Evolutionary conservation across 176 grass and related monocot genomes (phyloP), one percentile per base, ranked within the genome.

Genomic region (Avena sativa): DNA sequence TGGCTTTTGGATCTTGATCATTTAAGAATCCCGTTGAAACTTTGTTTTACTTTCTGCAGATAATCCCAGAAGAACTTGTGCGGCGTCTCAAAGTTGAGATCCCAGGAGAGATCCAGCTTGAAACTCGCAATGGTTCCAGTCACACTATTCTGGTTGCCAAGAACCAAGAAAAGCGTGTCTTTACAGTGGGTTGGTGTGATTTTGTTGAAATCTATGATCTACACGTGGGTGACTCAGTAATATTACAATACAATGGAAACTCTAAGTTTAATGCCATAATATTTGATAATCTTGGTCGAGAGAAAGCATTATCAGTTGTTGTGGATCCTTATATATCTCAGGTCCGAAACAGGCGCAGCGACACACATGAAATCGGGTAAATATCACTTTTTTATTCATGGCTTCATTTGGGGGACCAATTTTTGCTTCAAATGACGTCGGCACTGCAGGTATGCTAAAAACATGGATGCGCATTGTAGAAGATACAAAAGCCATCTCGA

Each of bases 141-240:
- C 28, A 77, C 51, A 78, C 52, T 77, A 19, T 77, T 77, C 16
- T 10, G 28, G 74, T 77, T 77, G 74, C 49, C 50, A 56, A 57
- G 51, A 34, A 52, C 51, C 74, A 56, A 20, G 51, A 55, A 56
- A 77, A 77, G 16, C 26, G 1, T 77, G 51, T 77, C 74, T 3
- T 77, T 57, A 36, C 74, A 77, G 4, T 12, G 8, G 74, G 50
- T 34, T 78, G 74, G 74, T 2, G 28, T 30, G 16, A 38, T 3
- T 78, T 78, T 2, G 15, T 34, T 6, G 30, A 78, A 78, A 57
- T 8, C 4, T 78, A 56, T 57, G 74, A 78, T 78, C 51, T 78
- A 57, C 16, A 78, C 14, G 19, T 57, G 51, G 51, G 50, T 57
- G 74, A 78, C 19, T 78, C 51, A 16, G 5, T 78, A 34, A 78